A percentile compares a stretch with the other conserved stretches of the same genome.
Evolutionary conservation across 2,329 filamentous ascomycete species (phyloP).

Genomic region (Aureobasidium subglaciale): DNA sequence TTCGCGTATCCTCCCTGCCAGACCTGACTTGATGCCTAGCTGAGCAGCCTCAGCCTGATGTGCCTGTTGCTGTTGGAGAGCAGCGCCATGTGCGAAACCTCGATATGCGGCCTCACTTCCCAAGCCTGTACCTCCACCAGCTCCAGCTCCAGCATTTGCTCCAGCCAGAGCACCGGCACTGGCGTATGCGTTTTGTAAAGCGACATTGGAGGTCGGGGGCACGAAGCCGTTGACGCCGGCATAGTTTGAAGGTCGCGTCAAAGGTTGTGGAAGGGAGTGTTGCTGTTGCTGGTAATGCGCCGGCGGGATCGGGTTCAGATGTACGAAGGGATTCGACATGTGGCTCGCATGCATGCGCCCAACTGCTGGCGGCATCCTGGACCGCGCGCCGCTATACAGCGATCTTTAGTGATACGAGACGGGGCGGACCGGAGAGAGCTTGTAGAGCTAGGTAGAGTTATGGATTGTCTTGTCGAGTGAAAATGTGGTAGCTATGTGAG

Average conservation of each 20-base stretch:
- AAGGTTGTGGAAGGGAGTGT: constrained; percentile 42
- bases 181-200: constrained; percentile 29
- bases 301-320: constrained; percentile 46
- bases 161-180: constrained; percentile 16
- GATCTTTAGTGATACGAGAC: neutral
- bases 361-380: constrained; percentile 51
- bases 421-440: neutral
- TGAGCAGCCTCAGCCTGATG: constrained; percentile 34
- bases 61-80: constrained; percentile 41
- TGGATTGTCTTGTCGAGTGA: neutral
- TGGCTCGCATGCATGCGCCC: constrained; percentile 53
- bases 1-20: constrained; percentile 79
- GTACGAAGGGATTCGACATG: constrained; percentile 52
- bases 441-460: neutral
- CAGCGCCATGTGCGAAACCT: constrained; percentile 71
- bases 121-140: constrained; percentile 54
- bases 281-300: constrained; percentile 33
- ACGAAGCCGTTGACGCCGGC: constrained; percentile 38
- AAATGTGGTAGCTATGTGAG: neutral
- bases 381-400: neutral
- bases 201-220: constrained; percentile 47
- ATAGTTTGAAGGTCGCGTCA: constrained; percentile 65
- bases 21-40: constrained; percentile 48
- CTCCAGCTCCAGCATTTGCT: constrained; percentile 22
- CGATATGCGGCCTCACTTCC: constrained; percentile 82